These are phyloP conservation scores for Cornus florida DNA, from an alignment of 148 eudicot species.

Conservation along the genomic window DNA sequence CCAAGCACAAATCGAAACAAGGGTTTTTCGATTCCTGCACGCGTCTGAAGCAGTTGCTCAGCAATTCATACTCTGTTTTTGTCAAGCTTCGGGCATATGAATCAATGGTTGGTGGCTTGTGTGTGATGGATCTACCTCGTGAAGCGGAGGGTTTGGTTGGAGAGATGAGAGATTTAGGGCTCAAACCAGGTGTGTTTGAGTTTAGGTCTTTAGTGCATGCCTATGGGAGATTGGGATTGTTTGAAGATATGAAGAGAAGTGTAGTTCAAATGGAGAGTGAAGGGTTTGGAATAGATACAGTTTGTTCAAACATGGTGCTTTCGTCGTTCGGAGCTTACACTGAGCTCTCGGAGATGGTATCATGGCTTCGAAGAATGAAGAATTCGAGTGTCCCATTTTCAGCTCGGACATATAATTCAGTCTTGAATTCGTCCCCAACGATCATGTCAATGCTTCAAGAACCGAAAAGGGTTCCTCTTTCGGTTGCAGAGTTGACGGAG, in stretches of 20 bases:
- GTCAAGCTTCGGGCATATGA: constrained; percentile 35
- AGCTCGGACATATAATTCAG: constrained; percentile 69
- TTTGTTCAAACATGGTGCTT: constrained; percentile 82
- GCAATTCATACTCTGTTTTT: constrained; percentile 47
- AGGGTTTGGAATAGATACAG: constrained; percentile 58
- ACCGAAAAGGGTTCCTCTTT: constrained; percentile 45
- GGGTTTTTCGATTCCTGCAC: constrained; percentile 38
- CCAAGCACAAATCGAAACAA: constrained; percentile 47
- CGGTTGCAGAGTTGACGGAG: constrained; percentile 44
- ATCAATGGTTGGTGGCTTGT: constrained; percentile 61
- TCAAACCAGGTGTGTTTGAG: constrained; percentile 61
- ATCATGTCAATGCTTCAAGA: constrained; percentile 45
- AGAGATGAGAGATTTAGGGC: constrained; percentile 45
- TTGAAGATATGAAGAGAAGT: constrained; percentile 60
- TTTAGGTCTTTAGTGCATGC: constrained; percentile 62
- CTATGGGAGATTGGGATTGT: constrained; percentile 70
- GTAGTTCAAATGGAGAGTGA: constrained; percentile 51
- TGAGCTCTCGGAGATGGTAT: constrained; percentile 51
- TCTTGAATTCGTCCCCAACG: constrained; percentile 64
- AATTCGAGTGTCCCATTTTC: constrained; percentile 41
- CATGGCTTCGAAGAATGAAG: constrained; percentile 64
- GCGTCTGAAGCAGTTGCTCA: constrained; percentile 33
- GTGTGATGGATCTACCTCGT: constrained; percentile 53
- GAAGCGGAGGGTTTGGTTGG: constrained; percentile 59
- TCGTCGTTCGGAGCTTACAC: constrained; percentile 60